phyloP scores from a whole-genome alignment of 2,329 filamentous ascomycete species.

The Orbilia ellipsospora region DNA sequence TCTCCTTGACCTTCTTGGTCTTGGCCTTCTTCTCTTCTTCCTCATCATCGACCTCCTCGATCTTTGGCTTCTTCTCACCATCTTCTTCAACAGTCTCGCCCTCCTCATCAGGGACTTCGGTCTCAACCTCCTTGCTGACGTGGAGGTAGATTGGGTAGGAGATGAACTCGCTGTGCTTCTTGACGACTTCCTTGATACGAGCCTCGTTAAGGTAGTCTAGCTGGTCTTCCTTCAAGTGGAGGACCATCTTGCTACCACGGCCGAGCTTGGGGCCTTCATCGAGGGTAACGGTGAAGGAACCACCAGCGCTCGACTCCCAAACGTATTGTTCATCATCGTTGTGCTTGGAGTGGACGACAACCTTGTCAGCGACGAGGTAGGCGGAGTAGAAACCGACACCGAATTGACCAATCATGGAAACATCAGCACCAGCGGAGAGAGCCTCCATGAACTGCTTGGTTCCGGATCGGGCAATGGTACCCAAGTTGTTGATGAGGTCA shows the following conservation, averaged over 20 bases:
- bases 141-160: constrained; percentile 99
- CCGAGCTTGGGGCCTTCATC: constrained; percentile 92
- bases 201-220: constrained; percentile 96
- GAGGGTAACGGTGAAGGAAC: constrained; percentile 91
- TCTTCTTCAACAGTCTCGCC: constrained; percentile 77
- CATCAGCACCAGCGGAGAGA: constrained; percentile 95
- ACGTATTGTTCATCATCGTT: constrained; percentile 99
- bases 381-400: constrained; percentile 99
- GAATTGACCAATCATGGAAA: constrained; percentile 99
- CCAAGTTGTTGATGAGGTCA: constrained; percentile 99
- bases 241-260: constrained; percentile 96
- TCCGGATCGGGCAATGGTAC: constrained; percentile 98
- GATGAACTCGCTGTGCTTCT: constrained; percentile 99
- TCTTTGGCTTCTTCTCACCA: constrained; percentile 94
- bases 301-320: constrained; percentile 97
- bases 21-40: constrained; percentile 91
- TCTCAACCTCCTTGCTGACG: constrained; percentile 99
- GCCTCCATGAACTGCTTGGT: constrained; percentile 99
- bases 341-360: constrained; percentile 96
- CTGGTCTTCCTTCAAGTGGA: constrained; percentile 99
- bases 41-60: constrained; percentile 87
- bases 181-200: constrained; percentile 99
- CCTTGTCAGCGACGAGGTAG: constrained; percentile 97
- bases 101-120: constrained; percentile 96
- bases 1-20: constrained; percentile 99